Evolutionary conservation across 257 asterid genomes (phyloP).

Genomic region (Solanum gandarillasii): DNA sequence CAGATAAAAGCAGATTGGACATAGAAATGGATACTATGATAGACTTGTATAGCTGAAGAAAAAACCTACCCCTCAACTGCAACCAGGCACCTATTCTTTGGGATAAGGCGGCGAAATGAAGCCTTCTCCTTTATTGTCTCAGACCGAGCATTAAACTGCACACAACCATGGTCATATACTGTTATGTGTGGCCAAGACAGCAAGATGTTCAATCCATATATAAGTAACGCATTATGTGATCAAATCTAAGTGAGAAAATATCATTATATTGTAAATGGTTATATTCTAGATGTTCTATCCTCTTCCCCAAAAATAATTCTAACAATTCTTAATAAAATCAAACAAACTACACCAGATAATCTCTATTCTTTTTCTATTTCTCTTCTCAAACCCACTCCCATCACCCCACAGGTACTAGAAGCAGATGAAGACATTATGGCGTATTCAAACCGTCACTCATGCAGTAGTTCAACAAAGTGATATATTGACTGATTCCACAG

Average conservation of each 20-base stretch:
- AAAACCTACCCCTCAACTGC: conserved; percentile 68
- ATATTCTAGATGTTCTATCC: neutral
- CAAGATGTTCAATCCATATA: neutral
- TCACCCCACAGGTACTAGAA: neutral
- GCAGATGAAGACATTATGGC: neutral
- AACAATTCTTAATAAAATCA: neutral
- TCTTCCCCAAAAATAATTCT: neutral
- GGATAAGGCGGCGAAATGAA: conserved; percentile 79
- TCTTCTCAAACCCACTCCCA: neutral
- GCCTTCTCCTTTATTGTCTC: conserved; percentile 81
- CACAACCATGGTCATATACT: neutral
- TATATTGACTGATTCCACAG: neutral
- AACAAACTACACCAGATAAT: neutral
- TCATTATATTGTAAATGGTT: neutral
- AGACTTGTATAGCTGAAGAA: neutral
- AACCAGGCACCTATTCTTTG: conserved; percentile 77
- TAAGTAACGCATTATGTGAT: neutral
- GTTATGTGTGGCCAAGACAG: conserved; percentile 1
- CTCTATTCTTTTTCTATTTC: neutral
- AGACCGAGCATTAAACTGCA: conserved; percentile 86
- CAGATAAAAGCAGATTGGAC: neutral
- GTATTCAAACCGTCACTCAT: neutral
- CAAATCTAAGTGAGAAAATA: neutral
- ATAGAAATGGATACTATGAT: neutral
- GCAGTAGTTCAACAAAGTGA: neutral